Evolutionary conservation across 192 early-diverging fungal species (phyloP).

Genomic region (Coemansia erecta): DNA sequence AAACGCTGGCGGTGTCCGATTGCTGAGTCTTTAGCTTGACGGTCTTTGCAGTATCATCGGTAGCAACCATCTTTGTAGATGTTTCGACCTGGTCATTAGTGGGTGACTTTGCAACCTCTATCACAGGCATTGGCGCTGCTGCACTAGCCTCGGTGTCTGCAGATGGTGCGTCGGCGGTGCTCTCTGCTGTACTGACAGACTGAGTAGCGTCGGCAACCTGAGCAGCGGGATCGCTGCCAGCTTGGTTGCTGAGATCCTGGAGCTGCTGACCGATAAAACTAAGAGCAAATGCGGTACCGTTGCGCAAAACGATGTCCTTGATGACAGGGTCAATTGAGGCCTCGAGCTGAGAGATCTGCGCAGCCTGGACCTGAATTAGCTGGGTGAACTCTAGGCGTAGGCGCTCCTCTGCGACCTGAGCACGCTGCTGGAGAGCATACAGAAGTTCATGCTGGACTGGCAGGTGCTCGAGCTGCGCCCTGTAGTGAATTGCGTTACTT

Average conservation of each 20-base stretch:
- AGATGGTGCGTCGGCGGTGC: no score
- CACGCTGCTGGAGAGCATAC: slow-evolving; percentile 39
- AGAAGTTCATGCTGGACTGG: slow-evolving; percentile 30
- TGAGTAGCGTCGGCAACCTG: background rate
- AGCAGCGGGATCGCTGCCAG: slow-evolving; percentile 7
- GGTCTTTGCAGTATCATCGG: background rate
- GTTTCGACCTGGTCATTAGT: background rate
- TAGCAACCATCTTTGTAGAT: background rate
- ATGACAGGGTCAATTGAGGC: slow-evolving; percentile 41
- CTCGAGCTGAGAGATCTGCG: slow-evolving; percentile 39
- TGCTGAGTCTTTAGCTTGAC: background rate
- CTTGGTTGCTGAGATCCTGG: slow-evolving; percentile 33
- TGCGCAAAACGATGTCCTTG: slow-evolving; percentile 34
- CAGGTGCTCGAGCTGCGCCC: slow-evolving; percentile 25
- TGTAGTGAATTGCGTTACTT: slow-evolving; percentile 34
- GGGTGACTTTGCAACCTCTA: background rate
- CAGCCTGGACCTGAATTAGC: slow-evolving; percentile 22
- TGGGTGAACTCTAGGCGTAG: slow-evolving; percentile 26
- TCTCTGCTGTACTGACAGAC: background rate
- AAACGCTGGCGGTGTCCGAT: no score
- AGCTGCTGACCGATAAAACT: slow-evolving; percentile 42
- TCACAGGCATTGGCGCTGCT: background rate
- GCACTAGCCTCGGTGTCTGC: no score
- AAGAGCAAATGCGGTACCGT: slow-evolving; percentile 32
- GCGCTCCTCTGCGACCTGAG: slow-evolving; percentile 23